Percentiles rank a stretch among this genome's conserved stretches.
These are phyloP conservation scores for Fagopyrum homotropicum DNA, from an alignment of 148 eudicot species.

Conservation along the genomic window DNA sequence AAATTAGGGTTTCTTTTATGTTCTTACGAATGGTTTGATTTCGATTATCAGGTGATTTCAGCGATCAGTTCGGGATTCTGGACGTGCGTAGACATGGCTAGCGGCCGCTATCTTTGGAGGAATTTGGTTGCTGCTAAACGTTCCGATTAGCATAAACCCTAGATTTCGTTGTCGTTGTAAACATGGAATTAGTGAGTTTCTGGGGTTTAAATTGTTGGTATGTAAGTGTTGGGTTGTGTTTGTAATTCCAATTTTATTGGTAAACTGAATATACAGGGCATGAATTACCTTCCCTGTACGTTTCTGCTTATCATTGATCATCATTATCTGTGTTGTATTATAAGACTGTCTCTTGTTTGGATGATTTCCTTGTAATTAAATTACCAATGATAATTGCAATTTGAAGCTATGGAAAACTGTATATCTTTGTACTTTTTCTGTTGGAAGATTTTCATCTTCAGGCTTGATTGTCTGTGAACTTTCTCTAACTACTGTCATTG, in stretches of 20 bases:
- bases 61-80: constrained; percentile 36
- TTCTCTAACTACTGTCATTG: not conserved
- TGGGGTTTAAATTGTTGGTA: not conserved
- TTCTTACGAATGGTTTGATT: constrained; percentile 2
- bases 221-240: not conserved
- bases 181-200: too few species aligned
- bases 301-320: not conserved
- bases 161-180: not conserved
- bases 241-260: not conserved
- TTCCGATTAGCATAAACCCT: constrained; percentile 15
- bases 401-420: not conserved
- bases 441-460: not conserved
- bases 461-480: not conserved
- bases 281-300: constrained; percentile 1
- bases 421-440: not conserved
- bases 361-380: not conserved
- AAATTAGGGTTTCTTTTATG: not conserved
- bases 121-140: constrained; percentile 26
- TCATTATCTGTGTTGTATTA: not conserved
- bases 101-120: constrained; percentile 67
- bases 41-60: constrained; percentile 10
- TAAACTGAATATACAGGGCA: constrained; percentile 1
- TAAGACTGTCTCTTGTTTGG: not conserved
- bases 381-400: not conserved
- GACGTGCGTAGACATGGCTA: constrained; percentile 68